A percentile compares a stretch with the other conserved stretches of the same genome.
Evolutionary conservation across 2,329 filamentous ascomycete species (phyloP).

Genomic region (Laburnicola sp.): DNA sequence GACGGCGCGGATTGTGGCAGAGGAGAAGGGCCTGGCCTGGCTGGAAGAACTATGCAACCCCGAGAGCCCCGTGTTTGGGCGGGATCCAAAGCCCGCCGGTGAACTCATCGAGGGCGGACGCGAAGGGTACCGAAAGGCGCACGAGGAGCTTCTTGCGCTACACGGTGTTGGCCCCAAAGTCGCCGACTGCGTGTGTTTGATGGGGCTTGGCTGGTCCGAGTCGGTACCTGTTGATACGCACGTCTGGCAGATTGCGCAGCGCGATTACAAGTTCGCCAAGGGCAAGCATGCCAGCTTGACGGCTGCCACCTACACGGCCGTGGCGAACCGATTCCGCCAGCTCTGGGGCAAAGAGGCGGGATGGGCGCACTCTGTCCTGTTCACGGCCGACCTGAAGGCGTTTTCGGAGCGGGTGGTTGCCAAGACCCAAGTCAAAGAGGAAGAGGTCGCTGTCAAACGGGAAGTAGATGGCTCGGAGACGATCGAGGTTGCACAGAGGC

Average conservation of each 20-base stretch:
- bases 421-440: constrained; percentile 55
- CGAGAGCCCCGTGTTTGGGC: constrained; percentile 64
- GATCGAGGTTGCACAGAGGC: constrained; percentile 7
- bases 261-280: constrained; percentile 91
- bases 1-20: constrained; percentile 76
- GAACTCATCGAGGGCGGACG: constrained; percentile 56
- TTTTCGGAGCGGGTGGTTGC: constrained; percentile 70
- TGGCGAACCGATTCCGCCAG: constrained; percentile 84
- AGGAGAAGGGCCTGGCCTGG: constrained; percentile 71
- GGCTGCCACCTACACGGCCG: constrained; percentile 83
- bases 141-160: constrained; percentile 75
- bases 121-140: constrained; percentile 75
- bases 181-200: constrained; percentile 92
- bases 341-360: constrained; percentile 94
- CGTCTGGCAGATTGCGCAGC: constrained; percentile 95
- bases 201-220: constrained; percentile 95
- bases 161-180: constrained; percentile 96
- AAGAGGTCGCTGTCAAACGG: constrained; percentile 42
- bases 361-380: constrained; percentile 96
- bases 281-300: constrained; percentile 83
- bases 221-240: constrained; percentile 96
- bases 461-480: constrained; percentile 33
- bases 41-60: constrained; percentile 77
- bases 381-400: constrained; percentile 85
- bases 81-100: constrained; percentile 49